Conservation (phyloP, 768 basidiomycete genomes). For the Amanita subjunquillea region DNA sequence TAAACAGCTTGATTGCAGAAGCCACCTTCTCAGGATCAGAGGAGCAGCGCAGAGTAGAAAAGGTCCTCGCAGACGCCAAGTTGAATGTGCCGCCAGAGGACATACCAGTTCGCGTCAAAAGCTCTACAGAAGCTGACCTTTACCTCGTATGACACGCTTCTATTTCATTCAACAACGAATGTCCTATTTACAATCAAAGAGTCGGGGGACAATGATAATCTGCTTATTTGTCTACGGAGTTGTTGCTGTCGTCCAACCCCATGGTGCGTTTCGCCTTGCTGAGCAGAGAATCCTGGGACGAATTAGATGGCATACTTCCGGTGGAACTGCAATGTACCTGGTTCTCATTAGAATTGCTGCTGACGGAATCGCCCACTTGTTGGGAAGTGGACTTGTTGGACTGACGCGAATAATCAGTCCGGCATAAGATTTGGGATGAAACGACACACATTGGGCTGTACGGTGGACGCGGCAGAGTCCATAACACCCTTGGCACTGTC, state of each 20-base stretch:
- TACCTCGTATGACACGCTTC: background rate
- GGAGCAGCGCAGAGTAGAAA: background rate
- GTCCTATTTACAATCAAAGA: background rate
- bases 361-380: constrained; percentile 35
- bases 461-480: constrained; percentile 36
- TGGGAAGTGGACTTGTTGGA: constrained; percentile 44
- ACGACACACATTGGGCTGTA: constrained; percentile 35
- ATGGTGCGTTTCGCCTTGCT: constrained; percentile 44
- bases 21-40: background rate
- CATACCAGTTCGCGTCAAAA: background rate
- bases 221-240: background rate
- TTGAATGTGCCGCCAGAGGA: background rate
- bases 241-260: constrained; percentile 29
- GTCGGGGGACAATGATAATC: background rate
- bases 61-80: background rate
- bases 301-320: background rate
- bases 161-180: background rate
- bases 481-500: constrained; percentile 37
- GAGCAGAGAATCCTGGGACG: constrained; percentile 26
- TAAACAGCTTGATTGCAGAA: constrained; percentile 16
- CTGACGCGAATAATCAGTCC: constrained; percentile 12
- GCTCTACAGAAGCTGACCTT: background rate
- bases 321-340: constrained; percentile 15
- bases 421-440: background rate
- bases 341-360: constrained; percentile 38